Evolutionary conservation across 306 rosid species (phyloP).

Genomic region (Gillenia trifoliata): DNA sequence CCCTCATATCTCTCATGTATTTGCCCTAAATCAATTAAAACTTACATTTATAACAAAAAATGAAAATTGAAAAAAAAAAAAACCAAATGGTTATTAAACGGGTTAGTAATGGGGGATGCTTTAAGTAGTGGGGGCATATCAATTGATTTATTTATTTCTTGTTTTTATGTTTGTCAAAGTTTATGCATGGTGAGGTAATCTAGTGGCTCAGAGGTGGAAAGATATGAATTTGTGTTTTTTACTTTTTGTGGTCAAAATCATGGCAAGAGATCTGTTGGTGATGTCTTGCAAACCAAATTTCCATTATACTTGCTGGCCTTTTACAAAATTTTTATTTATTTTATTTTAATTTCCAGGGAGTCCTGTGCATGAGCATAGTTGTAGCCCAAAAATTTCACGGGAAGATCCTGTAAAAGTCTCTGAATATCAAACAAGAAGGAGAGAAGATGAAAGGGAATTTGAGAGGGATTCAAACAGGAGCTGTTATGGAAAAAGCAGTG

Average conservation of each 20-base stretch:
- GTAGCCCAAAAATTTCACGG: constrained; percentile 45
- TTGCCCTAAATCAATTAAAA: no score
- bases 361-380: constrained; percentile 45
- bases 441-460: constrained; percentile 47
- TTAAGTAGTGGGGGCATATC: not conserved
- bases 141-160: not conserved
- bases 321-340: not conserved
- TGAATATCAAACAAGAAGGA: constrained; percentile 49
- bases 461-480: constrained; percentile 49
- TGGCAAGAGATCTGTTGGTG: not conserved
- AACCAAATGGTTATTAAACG: no score
- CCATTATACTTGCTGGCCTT: not conserved
- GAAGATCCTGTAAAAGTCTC: constrained; percentile 41
- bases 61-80: no score
- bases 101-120: not conserved
- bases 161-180: not conserved
- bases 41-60: no score
- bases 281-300: not conserved
- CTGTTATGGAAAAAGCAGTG: constrained; percentile 50
- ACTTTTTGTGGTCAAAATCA: not conserved
- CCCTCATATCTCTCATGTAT: no score
- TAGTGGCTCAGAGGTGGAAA: not conserved
- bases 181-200: not conserved
- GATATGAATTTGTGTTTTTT: not conserved
- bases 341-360: constrained; percentile 44